Base-by-base conservation (phyloP, 1,284 basidiomycete species). In the Porodaedalea pini region DNA sequence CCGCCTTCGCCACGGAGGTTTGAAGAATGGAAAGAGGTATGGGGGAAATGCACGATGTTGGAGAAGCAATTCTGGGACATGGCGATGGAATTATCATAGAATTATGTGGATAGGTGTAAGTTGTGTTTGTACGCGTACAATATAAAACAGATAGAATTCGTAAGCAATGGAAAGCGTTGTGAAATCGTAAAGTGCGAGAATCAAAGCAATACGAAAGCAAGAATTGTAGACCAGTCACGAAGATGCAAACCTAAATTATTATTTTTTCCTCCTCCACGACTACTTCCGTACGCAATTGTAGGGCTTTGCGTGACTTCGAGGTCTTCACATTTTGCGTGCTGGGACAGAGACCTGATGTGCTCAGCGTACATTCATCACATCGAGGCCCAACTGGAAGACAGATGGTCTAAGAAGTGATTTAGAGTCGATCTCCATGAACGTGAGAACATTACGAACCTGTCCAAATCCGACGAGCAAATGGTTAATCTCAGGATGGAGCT, bases 51-150 rank as follows among this genome's bases (percentile, higher is more conserved):
- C 65, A 87, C 91, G 0, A 70, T 77, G 45, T 75, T 98, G 37
- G 94, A 98, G 72, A 88, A 83, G 61, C 83, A 81, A 2, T 97
- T 98, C 71, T 98, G 94, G 94, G 90, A 95, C 68, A 87, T 87
- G 75, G 89, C 86, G 6, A 77, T 92, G 76, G 66, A 73, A 4
- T 58, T 77, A 29, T 65, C 71, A 6, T 47, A 25, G 32, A 34
- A 34, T 6, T 13, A 34, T 34, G 13, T 34, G 13, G 13, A 34
- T 34, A 34, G 13, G 32, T 6, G 32, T 34, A 13, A 34, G 32
- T 34, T 6, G 13, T 34, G 32, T 34, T 13, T 13, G 32, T 34
- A 34, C 32, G 13, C 13, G 32, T 34, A 34, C 32, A 34, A 6
- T 6, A 34, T 34, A 34, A 13, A 34, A n/a, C n/a, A n/a, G n/a